Base-by-base conservation (phyloP, 139 green algal genomes). In the Volvox africanus region DNA sequence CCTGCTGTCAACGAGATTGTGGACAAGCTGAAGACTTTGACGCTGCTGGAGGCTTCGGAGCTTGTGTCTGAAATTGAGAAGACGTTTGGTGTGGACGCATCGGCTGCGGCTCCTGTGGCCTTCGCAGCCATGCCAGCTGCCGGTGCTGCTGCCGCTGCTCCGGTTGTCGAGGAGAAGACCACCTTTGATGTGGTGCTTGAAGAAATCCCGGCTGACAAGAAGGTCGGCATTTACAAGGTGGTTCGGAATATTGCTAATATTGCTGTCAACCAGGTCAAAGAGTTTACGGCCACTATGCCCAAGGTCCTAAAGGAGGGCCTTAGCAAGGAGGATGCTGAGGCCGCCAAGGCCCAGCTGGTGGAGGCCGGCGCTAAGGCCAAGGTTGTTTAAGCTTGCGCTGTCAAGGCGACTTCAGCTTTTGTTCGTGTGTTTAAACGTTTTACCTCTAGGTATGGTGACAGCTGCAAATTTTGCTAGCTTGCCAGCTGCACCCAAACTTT, bases 11-110 rank as follows among this genome's bases (percentile, higher is more conserved):
- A 80, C 24, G 91, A 93, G 35, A 93, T 93, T 90, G 94, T 97
- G 55, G 94, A 97, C 86, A 95, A 96, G 92, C 92, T 97, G 26
- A 97, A 97, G 94, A 95, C 91, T 35, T 80, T 97, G 89, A 96
- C 95, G 1, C 93, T 97, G 79, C 90, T 97, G 80, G 95, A 97
- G 88, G 95, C 95, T 26, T 92, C 92, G 6, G 95, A 97, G 92
- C 92, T 97, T 84, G 93, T 94, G 79, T 94, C 91, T 82, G 89
- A 95, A 91, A 97, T 97, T 86, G 95, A 97, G 94, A 93, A 93
- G 85, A 94, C 91, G 87, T 97, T 97, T 79, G 89, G 90, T 61
- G 88, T 84, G 28, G 91, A 85, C 73, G 92, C 86, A 35, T 91
- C 89, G 75, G 93, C 94, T 67, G 93, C 93, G 20, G 95, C 95